phyloP scores from a whole-genome alignment of 371 early-diverging fungal genomes.

The Mortierella sp. region DNA sequence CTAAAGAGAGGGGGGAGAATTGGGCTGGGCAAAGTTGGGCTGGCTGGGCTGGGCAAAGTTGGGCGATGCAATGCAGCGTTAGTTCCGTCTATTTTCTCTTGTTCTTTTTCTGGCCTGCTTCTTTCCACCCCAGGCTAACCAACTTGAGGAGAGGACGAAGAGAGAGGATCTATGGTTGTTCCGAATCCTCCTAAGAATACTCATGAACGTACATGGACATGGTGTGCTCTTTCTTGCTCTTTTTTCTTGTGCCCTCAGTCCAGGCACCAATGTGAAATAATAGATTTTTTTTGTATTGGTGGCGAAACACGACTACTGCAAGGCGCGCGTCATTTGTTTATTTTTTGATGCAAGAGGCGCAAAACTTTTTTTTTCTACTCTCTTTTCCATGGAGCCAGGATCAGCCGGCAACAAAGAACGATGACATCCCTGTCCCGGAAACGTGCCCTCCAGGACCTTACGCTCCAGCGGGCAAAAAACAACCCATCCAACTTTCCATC shows the following conservation, averaged over 20 bases:
- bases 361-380: background rate
- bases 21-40: background rate
- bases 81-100: too few species aligned
- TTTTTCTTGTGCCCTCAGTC: too few species aligned
- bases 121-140: too few species aligned
- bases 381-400: background rate
- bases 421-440: constrained; percentile 30
- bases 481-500: constrained; percentile 23
- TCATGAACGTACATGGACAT: too few species aligned
- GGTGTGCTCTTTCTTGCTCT: too few species aligned
- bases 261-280: too few species aligned
- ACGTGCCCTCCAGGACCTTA: constrained; percentile 26
- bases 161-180: too few species aligned
- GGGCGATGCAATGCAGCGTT: background rate
- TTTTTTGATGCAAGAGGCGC: background rate
- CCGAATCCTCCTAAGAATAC: too few species aligned
- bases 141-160: too few species aligned
- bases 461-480: constrained; percentile 1
- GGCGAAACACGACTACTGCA: constrained; percentile 6
- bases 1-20: background rate
- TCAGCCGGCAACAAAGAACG: background rate
- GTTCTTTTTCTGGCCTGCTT: background rate
- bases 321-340: background rate
- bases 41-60: background rate
- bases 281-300: background rate